Percentiles rank a stretch among this genome's conserved stretches.
Conservation (phyloP, 345 rosid genomes). For the Lenwebbia sp. region DNA sequence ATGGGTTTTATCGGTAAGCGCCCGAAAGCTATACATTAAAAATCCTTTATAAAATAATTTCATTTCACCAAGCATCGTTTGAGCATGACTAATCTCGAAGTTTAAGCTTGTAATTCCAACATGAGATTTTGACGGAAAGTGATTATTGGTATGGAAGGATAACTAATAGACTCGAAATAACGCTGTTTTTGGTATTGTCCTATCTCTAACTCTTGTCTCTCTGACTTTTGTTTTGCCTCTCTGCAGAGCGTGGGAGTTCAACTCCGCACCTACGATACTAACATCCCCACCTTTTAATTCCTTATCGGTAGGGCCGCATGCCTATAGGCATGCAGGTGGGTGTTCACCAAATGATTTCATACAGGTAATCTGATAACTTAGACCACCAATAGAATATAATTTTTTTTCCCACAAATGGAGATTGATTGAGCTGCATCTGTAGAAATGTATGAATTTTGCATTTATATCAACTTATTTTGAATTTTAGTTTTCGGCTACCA, state of each 20-base stretch:
- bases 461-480: not conserved
- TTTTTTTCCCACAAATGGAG: not conserved
- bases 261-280: no score
- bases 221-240: no score
- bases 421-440: not conserved
- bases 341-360: not conserved
- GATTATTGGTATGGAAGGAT: not conserved
- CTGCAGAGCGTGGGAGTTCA: no score
- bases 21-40: accelerated
- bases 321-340: not conserved
- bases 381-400: not conserved
- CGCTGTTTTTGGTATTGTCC: no score
- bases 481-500: not conserved
- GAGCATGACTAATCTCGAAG: not conserved
- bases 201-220: no score
- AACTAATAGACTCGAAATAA: not conserved
- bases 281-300: no score
- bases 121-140: not conserved
- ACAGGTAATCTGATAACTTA: not conserved
- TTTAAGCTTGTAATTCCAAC: not conserved
- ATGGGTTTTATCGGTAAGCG: not conserved
- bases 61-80: not conserved
- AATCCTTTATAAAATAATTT: not conserved
- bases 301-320: no score
- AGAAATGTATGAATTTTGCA: not conserved